Conservation (phyloP, 2,329 filamentous ascomycete genomes). For the Sarocladiaceae sp. region DNA sequence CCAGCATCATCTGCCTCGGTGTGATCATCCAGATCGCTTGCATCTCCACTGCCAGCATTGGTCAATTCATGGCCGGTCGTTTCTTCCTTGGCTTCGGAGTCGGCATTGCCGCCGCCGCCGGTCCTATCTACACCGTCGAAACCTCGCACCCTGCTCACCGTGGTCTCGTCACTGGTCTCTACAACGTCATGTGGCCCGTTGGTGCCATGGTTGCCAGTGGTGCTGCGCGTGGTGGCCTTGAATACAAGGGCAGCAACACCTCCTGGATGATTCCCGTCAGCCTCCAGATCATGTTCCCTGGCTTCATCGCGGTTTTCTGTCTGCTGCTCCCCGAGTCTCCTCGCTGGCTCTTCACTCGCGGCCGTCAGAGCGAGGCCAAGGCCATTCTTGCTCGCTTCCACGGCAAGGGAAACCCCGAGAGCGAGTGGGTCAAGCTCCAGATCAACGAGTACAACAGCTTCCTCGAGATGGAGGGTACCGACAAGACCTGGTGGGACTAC, state of each 20-base stretch:
- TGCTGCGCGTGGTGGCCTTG: slow-evolving; percentile 34
- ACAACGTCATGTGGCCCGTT: slow-evolving; percentile 39
- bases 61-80: slow-evolving; percentile 49
- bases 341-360: slow-evolving; percentile 33
- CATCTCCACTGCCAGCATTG: slow-evolving; percentile 27
- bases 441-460: slow-evolving; percentile 37
- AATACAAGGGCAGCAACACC: slow-evolving; percentile 20
- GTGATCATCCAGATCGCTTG: slow-evolving; percentile 32
- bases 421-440: slow-evolving; percentile 27
- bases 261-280: slow-evolving; percentile 35
- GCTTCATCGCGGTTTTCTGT: slow-evolving; percentile 22
- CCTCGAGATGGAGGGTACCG: slow-evolving; percentile 37
- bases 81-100: slow-evolving; percentile 53
- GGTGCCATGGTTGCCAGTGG: slow-evolving; percentile 23
- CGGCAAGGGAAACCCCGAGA: slow-evolving; percentile 33
- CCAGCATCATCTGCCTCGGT: slow-evolving; percentile 35
- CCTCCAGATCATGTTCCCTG: slow-evolving; percentile 34
- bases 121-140: slow-evolving; percentile 58
- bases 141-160: slow-evolving; percentile 57
- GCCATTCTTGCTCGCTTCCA: slow-evolving; percentile 32
- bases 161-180: slow-evolving; percentile 45
- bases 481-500: slow-evolving; percentile 45
- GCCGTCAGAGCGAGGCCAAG: slow-evolving; percentile 21
- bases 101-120: slow-evolving; percentile 51
- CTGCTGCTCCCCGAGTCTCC: slow-evolving; percentile 30